Conservation (phyloP, 257 asterid species). For the Ehretia macrophylla region DNA sequence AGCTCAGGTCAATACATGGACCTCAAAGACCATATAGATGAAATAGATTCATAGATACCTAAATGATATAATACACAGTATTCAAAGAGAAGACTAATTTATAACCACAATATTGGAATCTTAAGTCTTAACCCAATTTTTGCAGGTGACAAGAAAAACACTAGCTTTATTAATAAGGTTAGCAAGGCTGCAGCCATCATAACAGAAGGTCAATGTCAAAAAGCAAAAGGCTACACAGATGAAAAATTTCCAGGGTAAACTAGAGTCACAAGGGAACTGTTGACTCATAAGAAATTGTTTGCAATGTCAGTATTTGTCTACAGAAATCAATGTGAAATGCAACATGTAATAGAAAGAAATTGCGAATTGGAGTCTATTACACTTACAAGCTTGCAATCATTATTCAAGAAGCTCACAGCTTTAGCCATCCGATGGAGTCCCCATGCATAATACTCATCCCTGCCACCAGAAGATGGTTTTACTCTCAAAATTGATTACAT, state of each 20-base stretch:
- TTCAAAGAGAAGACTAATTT: too few relatives aligned
- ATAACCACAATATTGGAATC: too few relatives aligned
- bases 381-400: conserved; percentile 94
- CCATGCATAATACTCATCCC: conserved; percentile 98
- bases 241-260: background rate
- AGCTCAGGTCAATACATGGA: background rate
- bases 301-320: background rate
- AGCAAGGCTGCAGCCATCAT: too few relatives aligned
- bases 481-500: conserved; percentile 6
- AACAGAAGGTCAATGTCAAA: too few relatives aligned
- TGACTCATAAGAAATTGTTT: background rate
- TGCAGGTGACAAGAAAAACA: too few relatives aligned
- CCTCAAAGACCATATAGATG: too few relatives aligned
- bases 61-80: too few relatives aligned
- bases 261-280: background rate
- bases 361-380: background rate
- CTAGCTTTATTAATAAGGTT: too few relatives aligned
- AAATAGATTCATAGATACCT: too few relatives aligned
- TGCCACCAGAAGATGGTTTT: conserved; percentile 31
- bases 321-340: background rate
- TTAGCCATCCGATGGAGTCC: conserved; percentile 96
- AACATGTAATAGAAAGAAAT: background rate
- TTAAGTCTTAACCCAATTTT: too few relatives aligned
- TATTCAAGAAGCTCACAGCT: conserved; percentile 98
- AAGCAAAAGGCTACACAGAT: too few relatives aligned